Evolutionary conservation across 129 eudicot genomes (phyloP).

Genomic region (Kitagawia praeruptora): DNA sequence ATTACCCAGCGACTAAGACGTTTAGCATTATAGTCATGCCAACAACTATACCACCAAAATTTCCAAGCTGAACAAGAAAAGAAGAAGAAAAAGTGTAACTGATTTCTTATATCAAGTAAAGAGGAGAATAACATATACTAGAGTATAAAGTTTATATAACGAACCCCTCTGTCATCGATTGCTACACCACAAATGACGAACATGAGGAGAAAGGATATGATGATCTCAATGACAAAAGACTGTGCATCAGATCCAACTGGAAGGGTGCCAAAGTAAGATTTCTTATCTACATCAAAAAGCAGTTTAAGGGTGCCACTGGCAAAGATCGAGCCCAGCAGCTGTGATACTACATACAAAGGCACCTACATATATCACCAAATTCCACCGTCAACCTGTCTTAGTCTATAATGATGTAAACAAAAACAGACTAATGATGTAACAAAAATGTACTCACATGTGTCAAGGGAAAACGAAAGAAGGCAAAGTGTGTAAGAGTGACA

Average conservation of each 20-base stretch:
- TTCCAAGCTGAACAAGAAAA: constrained; percentile 31
- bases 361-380: constrained; percentile 23
- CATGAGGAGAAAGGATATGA: constrained; percentile 64
- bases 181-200: constrained; percentile 65
- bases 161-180: constrained; percentile 66
- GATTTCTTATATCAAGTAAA: background rate
- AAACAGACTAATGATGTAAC: background rate
- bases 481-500: constrained; percentile 44
- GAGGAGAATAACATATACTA: background rate
- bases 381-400: background rate
- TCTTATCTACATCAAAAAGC: constrained; percentile 31
- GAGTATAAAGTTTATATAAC: background rate
- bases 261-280: constrained; percentile 53
- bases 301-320: constrained; percentile 51
- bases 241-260: constrained; percentile 54
- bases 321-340: constrained; percentile 49
- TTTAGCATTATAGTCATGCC: constrained; percentile 79
- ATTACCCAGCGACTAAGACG: constrained; percentile 82
- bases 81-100: background rate
- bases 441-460: constrained; percentile 25
- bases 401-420: too few species aligned
- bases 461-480: constrained; percentile 39
- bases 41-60: constrained; percentile 60
- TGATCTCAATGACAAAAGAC: constrained; percentile 56
- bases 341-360: constrained; percentile 39